Conservation (phyloP, 192 early-diverging fungal species). For the Podila horticola region DNA sequence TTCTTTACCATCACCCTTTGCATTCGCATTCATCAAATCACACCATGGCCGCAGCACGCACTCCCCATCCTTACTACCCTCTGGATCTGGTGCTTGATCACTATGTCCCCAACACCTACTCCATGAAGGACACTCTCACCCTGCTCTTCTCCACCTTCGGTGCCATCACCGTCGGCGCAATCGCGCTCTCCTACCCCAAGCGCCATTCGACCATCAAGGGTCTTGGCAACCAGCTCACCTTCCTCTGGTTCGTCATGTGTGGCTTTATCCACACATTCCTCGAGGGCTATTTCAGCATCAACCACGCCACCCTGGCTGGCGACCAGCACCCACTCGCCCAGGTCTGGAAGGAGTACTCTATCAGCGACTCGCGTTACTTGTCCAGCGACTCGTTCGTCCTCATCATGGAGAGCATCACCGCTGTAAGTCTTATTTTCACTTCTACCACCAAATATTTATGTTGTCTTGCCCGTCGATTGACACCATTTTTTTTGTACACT, state of each 20-base stretch:
- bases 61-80: slow-evolving; percentile 59
- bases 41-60: slow-evolving; percentile 4
- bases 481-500: slow-evolving; percentile 34
- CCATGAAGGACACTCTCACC: slow-evolving; percentile 35
- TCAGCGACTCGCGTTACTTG: slow-evolving; percentile 91
- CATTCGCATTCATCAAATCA: neutral
- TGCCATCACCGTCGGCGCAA: slow-evolving; percentile 25
- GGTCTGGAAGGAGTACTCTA: slow-evolving; percentile 93
- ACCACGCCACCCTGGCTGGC: slow-evolving; percentile 73
- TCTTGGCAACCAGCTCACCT: slow-evolving; percentile 55
- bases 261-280: slow-evolving; percentile 85
- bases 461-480: neutral
- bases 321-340: slow-evolving; percentile 74
- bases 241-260: slow-evolving; percentile 87
- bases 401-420: slow-evolving; percentile 90
- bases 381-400: slow-evolving; percentile 83
- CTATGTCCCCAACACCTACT: slow-evolving; percentile 57
- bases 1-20: neutral
- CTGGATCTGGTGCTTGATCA: slow-evolving; percentile 39
- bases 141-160: slow-evolving; percentile 46
- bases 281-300: slow-evolving; percentile 87
- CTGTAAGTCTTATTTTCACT: slow-evolving; percentile 64
- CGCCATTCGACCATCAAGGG: slow-evolving; percentile 37
- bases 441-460: too few relatives aligned
- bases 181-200: slow-evolving; percentile 25